Base-by-base conservation (phyloP, 1,139 yeast species). In the Kodamaea sp. region DNA sequence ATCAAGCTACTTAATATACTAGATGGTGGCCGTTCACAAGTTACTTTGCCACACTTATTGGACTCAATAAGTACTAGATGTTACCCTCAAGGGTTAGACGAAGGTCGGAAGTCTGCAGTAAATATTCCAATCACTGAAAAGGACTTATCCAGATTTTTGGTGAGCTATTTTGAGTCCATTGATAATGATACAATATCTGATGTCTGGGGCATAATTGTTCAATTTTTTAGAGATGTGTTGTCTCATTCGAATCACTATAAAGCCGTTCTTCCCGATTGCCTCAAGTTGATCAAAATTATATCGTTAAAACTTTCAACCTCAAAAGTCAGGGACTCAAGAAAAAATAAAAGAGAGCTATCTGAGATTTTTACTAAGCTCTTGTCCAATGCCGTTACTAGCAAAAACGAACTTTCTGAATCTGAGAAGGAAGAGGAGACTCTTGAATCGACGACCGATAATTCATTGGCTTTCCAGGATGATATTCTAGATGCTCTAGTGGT, bases 11-110 rank as follows among this genome's bases (percentile, higher is more conserved):
- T 85, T 18, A 89, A 85, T 55, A 81, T 86, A 7, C 64, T 92
- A 31, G 97, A 90, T 59, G 94, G 95, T 0, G 85, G 96, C 3
- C 76, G 87, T 43, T 84, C 95, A 1, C 87, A 82, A 39, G 51
- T 78, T 4, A 85, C 95, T 0, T 64, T 89, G 14, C 94, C 95
- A 0, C 72, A 75, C 44, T 59, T 88, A 7, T 62, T 86, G 42
- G 70, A 75, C 39, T 71, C 87, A 0, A 65, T 86, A 15, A 59
- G 67, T 11, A 47, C 63, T 5, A 51, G 70, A 38, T 57, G 67
- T 32, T 53, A 55, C 23, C 66, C 73, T 1, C 59, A 52, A 29
- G 21, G 52, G 4, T 38, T 66, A 9, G 59, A 59, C 1, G 70
- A 62, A n/a, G 44, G 51, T 10, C 48, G 53, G 10, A 61, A 61